Evolutionary conservation across 768 basidiomycete species (phyloP), one percentile per base, ranked within the genome.

Genomic region (Exsudoporus frostii): DNA sequence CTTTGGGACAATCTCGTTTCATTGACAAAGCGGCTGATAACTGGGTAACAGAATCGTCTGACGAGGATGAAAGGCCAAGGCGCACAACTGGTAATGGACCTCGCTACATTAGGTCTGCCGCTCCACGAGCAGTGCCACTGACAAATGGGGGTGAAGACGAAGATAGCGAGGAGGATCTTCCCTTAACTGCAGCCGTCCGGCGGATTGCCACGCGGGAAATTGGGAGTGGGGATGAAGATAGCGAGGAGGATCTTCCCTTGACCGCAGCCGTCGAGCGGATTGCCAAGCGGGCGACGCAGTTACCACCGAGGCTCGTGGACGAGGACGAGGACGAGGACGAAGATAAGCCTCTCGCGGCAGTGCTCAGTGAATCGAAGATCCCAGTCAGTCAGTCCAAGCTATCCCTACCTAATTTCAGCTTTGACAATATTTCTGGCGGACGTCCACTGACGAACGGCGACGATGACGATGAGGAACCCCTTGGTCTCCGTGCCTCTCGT

Each of bases 201-300:
- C 79, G 80, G 32, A 82, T 76, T n/a, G 70, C 71, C 19, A 76
- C 77, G 53, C 79, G 83, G 44, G 73, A 68, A 30, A 30, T 10
- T 30, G 10, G 29, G 22, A 42, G 9, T 20, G 63, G 60, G 17
- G 79, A 76, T 45, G 78, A 78, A 19, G 82, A 84, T 56, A 88
- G 87, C 55, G 90, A 90, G 48, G 90, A 92, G 58, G 90, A 93
- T 70, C 59, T 91, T 39, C 92, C 92, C 3, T 75, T 93, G 9
- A 81, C 83, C 24, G 81, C 80, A 3, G 81, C 86, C 8, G 72
- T 83, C n/a, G 73, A 75, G 50, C 79, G 80, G 33, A 82, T 76
- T n/a, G 71, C 71, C 20, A 77, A 77, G 53, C 79, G 83, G 43
- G 73, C 68, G 24, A 72, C 70, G 10, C 60, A 70, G 33, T 51